These are phyloP conservation scores for Beauveria scarabaeidicola DNA, from an alignment of 2,329 filamentous ascomycete genomes.

Conservation along the genomic window DNA sequence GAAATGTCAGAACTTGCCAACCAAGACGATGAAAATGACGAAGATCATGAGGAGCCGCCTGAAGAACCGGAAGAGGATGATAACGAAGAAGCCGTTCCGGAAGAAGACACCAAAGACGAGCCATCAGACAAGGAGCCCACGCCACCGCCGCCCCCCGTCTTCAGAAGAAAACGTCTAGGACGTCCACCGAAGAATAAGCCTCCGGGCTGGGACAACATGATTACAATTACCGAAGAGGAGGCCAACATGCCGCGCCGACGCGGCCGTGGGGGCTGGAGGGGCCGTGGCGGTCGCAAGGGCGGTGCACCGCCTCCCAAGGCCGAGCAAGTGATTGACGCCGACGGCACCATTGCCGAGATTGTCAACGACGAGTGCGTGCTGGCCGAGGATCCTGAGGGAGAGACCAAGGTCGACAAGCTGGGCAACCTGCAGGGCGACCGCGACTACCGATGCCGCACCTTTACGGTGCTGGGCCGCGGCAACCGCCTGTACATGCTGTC, in stretches of 20 bases:
- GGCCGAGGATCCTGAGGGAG: conserved; percentile 78
- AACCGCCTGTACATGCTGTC: conserved; percentile 95
- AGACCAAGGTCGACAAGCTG: conserved; percentile 85
- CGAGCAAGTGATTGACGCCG: conserved; percentile 82
- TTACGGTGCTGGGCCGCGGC: conserved; percentile 77
- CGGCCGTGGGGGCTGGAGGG: conserved; percentile 63
- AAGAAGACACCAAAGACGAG: conserved; percentile 31
- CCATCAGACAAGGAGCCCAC: conserved; percentile 41
- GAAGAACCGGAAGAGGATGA: conserved; percentile 31
- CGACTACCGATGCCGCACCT: conserved; percentile 92
- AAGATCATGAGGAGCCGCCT: conserved; percentile 26
- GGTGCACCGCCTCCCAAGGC: conserved; percentile 67
- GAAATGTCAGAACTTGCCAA: conserved; percentile 20
- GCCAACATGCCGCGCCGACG: conserved; percentile 53
- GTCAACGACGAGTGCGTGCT: conserved; percentile 85
- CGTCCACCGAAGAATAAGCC: conserved; percentile 79
- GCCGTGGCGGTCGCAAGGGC: conserved; percentile 56
- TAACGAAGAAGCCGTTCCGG: conserved; percentile 27
- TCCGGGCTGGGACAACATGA: conserved; percentile 64
- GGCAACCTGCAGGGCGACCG: conserved; percentile 75
- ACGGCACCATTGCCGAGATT: conserved; percentile 86
- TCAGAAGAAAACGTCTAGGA: conserved; percentile 71
- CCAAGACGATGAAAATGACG: conserved; percentile 38
- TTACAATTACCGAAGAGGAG: conserved; percentile 46
- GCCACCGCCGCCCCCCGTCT: conserved; percentile 50